Percentiles rank a stretch among this genome's conserved stretches.
Conservation (phyloP, 257 asterid species). For the Przewalskia tangutica region DNA sequence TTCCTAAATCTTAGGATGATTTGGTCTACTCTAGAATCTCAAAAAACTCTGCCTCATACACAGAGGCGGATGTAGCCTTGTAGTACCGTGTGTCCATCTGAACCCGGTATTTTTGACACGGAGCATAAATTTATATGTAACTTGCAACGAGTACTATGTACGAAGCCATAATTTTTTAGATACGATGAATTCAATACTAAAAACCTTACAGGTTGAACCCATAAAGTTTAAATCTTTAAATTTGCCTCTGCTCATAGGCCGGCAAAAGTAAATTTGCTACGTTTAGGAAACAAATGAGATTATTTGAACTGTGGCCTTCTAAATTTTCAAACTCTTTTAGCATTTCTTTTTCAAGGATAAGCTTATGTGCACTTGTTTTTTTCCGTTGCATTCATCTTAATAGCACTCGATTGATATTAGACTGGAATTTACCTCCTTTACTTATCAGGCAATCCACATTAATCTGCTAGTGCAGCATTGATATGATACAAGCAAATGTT, state of each 20-base stretch:
- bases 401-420: background rate
- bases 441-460: background rate
- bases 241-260: no score
- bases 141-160: no score
- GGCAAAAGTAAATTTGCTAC: background rate
- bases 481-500: background rate
- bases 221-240: no score
- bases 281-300: background rate
- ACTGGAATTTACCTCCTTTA: background rate
- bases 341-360: background rate
- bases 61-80: no score
- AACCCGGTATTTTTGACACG: no score
- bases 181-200: no score
- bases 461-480: background rate
- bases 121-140: no score
- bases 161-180: no score
- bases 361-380: background rate
- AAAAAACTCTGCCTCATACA: background rate
- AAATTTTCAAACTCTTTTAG: background rate
- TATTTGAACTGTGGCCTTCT: background rate
- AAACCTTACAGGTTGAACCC: no score
- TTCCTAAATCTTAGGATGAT: background rate
- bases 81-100: no score
- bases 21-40: background rate
- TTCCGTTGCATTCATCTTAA: background rate